Percentiles rank a stretch among this genome's conserved stretches.
phyloP scores from a whole-genome alignment of 768 basidiomycete genomes.

The Rhizopogon sp. region DNA sequence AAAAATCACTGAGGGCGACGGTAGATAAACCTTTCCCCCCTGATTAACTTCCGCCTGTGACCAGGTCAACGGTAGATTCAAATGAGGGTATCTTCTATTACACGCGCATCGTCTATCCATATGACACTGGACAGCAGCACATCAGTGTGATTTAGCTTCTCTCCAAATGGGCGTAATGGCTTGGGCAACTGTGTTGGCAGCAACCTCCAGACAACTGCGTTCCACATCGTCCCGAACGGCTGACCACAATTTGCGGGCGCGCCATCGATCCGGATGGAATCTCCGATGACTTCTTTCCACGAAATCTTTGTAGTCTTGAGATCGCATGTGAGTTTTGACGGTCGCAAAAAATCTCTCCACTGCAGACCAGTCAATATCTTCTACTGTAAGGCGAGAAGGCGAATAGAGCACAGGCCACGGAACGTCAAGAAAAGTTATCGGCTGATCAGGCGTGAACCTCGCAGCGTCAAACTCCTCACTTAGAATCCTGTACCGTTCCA shows the following conservation, averaged over 20 bases:
- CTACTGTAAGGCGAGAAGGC: constrained; percentile 47
- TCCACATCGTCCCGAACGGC: constrained; percentile 54
- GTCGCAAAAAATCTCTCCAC: constrained; percentile 68
- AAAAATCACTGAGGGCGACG: not conserved
- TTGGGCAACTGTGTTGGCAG: constrained; percentile 68
- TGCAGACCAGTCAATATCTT: constrained; percentile 66
- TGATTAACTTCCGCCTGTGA: not conserved
- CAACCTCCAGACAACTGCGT: constrained; percentile 60
- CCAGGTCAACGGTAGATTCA: not conserved
- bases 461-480: constrained; percentile 59
- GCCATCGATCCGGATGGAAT: constrained; percentile 82
- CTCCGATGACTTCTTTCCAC: constrained; percentile 67
- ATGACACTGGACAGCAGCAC: no score
- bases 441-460: constrained; percentile 47
- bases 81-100: not conserved
- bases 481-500: constrained; percentile 62
- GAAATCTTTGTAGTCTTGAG: constrained; percentile 58
- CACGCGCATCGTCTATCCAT: not conserved
- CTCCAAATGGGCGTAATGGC: constrained; percentile 69
- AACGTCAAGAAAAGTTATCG: constrained; percentile 55
- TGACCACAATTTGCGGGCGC: constrained; percentile 56
- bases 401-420: constrained; percentile 73
- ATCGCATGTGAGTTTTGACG: constrained; percentile 46
- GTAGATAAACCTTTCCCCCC: no score
- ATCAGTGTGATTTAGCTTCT: constrained; percentile 16